Conservation (phyloP, 352 stramenopile genomes). For the Pythium diclinum region DNA sequence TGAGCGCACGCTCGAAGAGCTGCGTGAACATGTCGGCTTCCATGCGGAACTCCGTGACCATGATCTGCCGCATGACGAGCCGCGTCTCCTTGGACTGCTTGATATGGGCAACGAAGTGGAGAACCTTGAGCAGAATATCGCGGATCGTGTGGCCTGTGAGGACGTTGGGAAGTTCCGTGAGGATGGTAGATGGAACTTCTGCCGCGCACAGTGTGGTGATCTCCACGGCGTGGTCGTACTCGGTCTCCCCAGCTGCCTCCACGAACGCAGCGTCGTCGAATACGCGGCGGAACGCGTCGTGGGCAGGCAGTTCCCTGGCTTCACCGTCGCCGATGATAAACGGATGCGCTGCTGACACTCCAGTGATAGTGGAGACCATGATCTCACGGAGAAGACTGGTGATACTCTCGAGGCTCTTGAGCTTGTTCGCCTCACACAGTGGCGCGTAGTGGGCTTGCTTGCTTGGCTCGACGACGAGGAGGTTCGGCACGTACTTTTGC, state of each 20-base stretch:
- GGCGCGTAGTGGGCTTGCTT: slow-evolving; percentile 33
- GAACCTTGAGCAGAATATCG: slow-evolving; percentile 61
- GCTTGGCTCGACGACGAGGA: slow-evolving; percentile 47
- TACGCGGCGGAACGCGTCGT: slow-evolving; percentile 13
- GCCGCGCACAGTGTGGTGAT: background rate
- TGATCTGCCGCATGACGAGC: slow-evolving; percentile 41
- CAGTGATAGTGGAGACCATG: slow-evolving; percentile 64
- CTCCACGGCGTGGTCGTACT: background rate
- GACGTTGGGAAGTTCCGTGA: slow-evolving; percentile 56
- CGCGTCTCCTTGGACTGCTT: slow-evolving; percentile 53
- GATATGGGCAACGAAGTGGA: slow-evolving; percentile 65
- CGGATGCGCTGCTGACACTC: slow-evolving; percentile 13
- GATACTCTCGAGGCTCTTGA: slow-evolving; percentile 57
- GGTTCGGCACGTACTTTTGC: slow-evolving; percentile 45
- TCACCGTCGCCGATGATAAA: slow-evolving; percentile 23
- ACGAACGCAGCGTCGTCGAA: slow-evolving; percentile 19
- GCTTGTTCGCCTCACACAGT: slow-evolving; percentile 40
- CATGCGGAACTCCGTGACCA: slow-evolving; percentile 51
- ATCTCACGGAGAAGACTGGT: slow-evolving; percentile 56
- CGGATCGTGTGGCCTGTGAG: slow-evolving; percentile 65
- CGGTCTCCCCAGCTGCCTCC: slow-evolving; percentile 1
- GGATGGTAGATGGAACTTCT: slow-evolving; percentile 34
- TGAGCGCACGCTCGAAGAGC: slow-evolving; percentile 43
- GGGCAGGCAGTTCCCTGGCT: background rate
- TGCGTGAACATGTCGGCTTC: slow-evolving; percentile 35